Percentiles rank a stretch among this genome's conserved stretches.
These are phyloP conservation scores for Punctularia strigosozonata DNA, from an alignment of 768 basidiomycete genomes.

Conservation along the genomic window DNA sequence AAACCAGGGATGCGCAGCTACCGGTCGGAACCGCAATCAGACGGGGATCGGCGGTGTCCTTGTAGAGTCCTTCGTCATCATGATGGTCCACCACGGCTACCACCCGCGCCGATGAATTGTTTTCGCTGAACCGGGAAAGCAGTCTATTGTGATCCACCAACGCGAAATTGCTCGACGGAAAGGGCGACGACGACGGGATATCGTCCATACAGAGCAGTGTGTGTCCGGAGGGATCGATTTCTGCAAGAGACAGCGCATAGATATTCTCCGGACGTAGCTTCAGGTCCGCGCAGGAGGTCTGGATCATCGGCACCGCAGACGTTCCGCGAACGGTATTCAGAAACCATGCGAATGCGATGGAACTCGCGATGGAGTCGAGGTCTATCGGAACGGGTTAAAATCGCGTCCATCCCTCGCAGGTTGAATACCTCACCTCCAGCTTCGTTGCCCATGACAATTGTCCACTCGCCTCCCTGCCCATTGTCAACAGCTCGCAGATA, in stretches of 20 bases:
- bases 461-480: slow-evolving; percentile 53
- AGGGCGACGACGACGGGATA: slow-evolving; percentile 32
- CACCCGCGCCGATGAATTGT: slow-evolving; percentile 38
- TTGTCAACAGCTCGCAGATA: slow-evolving; percentile 48
- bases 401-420: too few species aligned
- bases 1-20: slow-evolving; percentile 64
- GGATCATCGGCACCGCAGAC: slow-evolving; percentile 61
- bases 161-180: slow-evolving; percentile 50
- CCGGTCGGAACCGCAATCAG: slow-evolving; percentile 55
- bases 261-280: slow-evolving; percentile 80
- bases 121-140: slow-evolving; percentile 25
- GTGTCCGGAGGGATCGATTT: slow-evolving; percentile 33
- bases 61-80: slow-evolving; percentile 66
- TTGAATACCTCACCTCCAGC: too few species aligned
- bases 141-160: slow-evolving; percentile 90
- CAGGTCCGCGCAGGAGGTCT: slow-evolving; percentile 58
- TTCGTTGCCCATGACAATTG: slow-evolving; percentile 89
- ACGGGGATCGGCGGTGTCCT: slow-evolving; percentile 50
- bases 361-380: slow-evolving; percentile 80
- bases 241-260: slow-evolving; percentile 54
- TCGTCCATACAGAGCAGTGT: slow-evolving; percentile 64
- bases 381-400: slow-evolving; percentile 33
- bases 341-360: slow-evolving; percentile 77
- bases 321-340: slow-evolving; percentile 27
- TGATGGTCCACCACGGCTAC: slow-evolving; percentile 86